Evolutionary conservation across 176 grass and related monocot species (phyloP), one percentile per base, ranked within the genome.

Genomic region (Zoysia pacifica): DNA sequence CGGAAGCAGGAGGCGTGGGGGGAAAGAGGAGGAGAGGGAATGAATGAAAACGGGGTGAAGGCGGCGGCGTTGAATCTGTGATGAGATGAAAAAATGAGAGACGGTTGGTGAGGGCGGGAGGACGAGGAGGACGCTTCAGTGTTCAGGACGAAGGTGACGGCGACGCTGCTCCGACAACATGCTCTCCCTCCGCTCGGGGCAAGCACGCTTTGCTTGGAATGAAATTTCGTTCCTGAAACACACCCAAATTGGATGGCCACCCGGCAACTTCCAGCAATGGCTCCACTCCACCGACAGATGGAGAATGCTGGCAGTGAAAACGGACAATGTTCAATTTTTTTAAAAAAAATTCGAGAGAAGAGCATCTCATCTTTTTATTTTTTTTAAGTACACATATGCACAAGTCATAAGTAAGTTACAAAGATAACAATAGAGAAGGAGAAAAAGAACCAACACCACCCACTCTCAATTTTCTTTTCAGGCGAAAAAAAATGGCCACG

Each of bases 51-150:
- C 16, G 65, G 65, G 9, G 45, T 48, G 60, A 63, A 35, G 28
- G 28, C 28, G 28, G 28, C 28, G 28, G 28, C 28, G 28, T 0
- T 28, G 28, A 28, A 28, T 28, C 28, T 28, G 28, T 28, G 28
- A 28, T 28, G 28, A 28, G 28, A 28, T 28, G 80, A 69, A 86
- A 73, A 62, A 20, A 19, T 28, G 48, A 28, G 39, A 40, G 37
- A 5, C 69, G 75, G 72, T 79, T 90, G 85, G 82, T 79, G 80
- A 76, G 67, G 86, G 63, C 65, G 79, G 76, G 67, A 81, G 86
- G 73, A 50, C 72, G 62, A 45, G 1, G 42, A 66, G 28, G 28
- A 28, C 28, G 28, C 28, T 28, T 14, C 28, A 28, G 28, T 28
- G 28, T 28, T 28, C 28, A 28, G 28, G 28, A 11, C 48, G 48